A percentile compares a stretch with the other conserved stretches of the same genome.
Evolutionary conservation across 2,329 filamentous ascomycete species (phyloP).

Genomic region (Exserohilum rostratum): DNA sequence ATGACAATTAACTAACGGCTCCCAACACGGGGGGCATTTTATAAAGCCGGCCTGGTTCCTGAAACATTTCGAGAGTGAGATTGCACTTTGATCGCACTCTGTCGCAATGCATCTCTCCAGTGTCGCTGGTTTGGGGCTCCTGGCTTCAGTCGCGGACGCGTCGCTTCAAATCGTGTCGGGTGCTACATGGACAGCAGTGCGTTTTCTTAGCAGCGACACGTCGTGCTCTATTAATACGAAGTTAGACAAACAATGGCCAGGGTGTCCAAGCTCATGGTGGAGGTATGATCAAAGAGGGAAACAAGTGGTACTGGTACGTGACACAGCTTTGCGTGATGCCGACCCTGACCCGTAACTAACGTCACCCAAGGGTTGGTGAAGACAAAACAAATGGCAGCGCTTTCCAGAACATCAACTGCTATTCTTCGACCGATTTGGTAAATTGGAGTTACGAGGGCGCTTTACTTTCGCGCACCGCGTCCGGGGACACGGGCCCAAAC

Average conservation of each 20-base stretch:
- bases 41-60: neutral
- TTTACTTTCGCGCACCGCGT: constrained; percentile 60
- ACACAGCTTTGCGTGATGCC: too few species aligned
- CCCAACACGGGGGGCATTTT: too few species aligned
- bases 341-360: neutral
- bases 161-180: constrained; percentile 49
- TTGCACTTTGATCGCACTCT: neutral
- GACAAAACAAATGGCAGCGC: constrained; percentile 68
- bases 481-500: constrained; percentile 65
- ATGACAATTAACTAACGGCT: too few species aligned
- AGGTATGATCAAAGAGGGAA: constrained; percentile 64
- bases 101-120: constrained; percentile 28
- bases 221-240: constrained; percentile 7
- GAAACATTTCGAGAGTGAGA: neutral
- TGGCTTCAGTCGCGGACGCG: constrained; percentile 31
- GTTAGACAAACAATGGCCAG: constrained; percentile 52
- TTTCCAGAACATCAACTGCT: constrained; percentile 72
- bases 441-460: constrained; percentile 68
- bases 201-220: neutral
- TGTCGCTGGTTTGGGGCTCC: constrained; percentile 17
- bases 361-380: constrained; percentile 63
- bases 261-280: constrained; percentile 72
- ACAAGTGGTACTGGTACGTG: constrained; percentile 62
- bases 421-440: constrained; percentile 66
- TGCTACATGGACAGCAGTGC: constrained; percentile 49